Evolutionary conservation across 2,329 filamentous ascomycete genomes (phyloP).

Genomic region (Seiridium unicorne): DNA sequence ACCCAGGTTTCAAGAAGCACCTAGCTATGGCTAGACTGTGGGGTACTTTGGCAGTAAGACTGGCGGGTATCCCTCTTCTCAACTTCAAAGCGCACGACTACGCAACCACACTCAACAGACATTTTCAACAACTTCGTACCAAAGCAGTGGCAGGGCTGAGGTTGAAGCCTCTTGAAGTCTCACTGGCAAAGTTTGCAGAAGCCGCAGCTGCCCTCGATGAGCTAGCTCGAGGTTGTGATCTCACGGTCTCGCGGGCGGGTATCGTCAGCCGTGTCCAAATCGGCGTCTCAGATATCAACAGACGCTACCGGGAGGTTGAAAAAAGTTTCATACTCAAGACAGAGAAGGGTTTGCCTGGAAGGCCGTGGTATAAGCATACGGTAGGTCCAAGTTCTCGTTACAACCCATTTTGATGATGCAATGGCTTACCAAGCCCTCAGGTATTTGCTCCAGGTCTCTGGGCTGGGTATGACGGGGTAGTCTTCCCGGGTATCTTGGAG

Average conservation of each 20-base stretch:
- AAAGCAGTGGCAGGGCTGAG: not conserved
- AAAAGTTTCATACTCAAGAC: slow-evolving; percentile 7
- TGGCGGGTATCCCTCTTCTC: slow-evolving; percentile 12
- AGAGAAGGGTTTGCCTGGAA: slow-evolving; percentile 5
- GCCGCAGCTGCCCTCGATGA: slow-evolving; percentile 6
- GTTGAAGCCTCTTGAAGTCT: slow-evolving; percentile 1
- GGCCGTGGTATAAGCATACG: slow-evolving; percentile 13
- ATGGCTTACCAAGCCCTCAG: not conserved
- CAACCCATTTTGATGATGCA: not conserved
- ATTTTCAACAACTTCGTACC: slow-evolving; percentile 5
- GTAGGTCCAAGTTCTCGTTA: not conserved
- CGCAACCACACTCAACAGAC: not conserved
- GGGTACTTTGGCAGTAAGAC: slow-evolving; percentile 13
- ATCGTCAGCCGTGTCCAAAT: not conserved
- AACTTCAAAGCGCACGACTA: slow-evolving; percentile 12
- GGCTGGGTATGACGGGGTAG: slow-evolving; percentile 13
- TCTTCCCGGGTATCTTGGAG: slow-evolving; percentile 11
- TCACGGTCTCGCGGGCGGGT: not conserved
- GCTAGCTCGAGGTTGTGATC: not conserved
- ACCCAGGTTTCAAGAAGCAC: slow-evolving; percentile 53
- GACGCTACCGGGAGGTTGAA: slow-evolving; percentile 10
- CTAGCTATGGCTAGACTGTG: slow-evolving; percentile 47
- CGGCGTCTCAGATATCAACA: slow-evolving; percentile 5
- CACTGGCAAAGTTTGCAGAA: slow-evolving; percentile 6
- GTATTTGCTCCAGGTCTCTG: slow-evolving; percentile 14